These are phyloP conservation scores for Podila verticillata DNA, from an alignment of 192 early-diverging fungal species.

Conservation along the genomic window DNA sequence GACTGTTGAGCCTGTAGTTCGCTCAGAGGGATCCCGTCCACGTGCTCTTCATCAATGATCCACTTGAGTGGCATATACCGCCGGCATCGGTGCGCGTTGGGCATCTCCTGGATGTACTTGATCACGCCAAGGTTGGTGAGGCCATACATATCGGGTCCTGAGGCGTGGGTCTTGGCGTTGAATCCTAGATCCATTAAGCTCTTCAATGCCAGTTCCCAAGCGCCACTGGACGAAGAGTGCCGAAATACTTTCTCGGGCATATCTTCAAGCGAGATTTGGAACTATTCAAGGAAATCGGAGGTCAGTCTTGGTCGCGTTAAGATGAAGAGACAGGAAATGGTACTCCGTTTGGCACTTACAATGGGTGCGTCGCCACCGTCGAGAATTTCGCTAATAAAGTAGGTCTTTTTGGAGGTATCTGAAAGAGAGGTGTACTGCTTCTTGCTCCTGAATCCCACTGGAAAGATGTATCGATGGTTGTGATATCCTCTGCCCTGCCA, in stretches of 20 bases:
- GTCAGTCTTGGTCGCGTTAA: not conserved
- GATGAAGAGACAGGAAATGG: not conserved
- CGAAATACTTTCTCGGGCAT: constrained; percentile 67
- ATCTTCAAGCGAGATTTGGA: constrained; percentile 76
- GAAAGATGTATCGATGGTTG: constrained; percentile 75
- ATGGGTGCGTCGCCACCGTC: constrained; percentile 69
- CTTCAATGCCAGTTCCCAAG: constrained; percentile 74
- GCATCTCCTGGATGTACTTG: constrained; percentile 75
- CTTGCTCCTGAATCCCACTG: constrained; percentile 73
- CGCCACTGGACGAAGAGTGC: constrained; percentile 74
- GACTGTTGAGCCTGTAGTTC: not conserved
- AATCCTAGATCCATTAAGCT: constrained; percentile 66
- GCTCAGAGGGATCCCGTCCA: not conserved
- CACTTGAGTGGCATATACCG: constrained; percentile 51
- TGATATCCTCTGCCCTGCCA: constrained; percentile 72
- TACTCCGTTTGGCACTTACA: constrained; percentile 33
- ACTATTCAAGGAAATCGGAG: constrained; percentile 35
- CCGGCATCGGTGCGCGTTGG: constrained; percentile 45
- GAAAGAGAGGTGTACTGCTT: constrained; percentile 68
- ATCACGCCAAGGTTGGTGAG: constrained; percentile 73
- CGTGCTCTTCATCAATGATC: constrained; percentile 42
- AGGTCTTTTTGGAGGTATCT: constrained; percentile 58
- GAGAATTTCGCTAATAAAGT: constrained; percentile 73
- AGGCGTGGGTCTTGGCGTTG: constrained; percentile 75
- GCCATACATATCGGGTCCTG: constrained; percentile 78